phyloP scores from a whole-genome alignment of 495 filamentous ascomycete genomes.

The Cercophora samala region DNA sequence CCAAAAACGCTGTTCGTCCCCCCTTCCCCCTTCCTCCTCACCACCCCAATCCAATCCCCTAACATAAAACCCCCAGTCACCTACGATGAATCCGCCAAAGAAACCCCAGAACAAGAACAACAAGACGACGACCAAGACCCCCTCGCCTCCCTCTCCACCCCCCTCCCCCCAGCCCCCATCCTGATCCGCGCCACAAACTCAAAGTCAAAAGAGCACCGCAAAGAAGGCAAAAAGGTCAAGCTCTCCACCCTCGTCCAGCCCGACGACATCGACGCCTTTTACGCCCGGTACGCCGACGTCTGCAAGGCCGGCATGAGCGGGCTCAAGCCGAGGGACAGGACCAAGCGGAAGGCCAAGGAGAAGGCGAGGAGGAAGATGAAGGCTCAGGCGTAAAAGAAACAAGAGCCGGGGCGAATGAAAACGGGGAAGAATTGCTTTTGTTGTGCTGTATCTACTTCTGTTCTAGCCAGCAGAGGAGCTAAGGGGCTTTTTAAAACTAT shows the following conservation, averaged over 20 bases:
- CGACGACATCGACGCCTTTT: constrained; percentile 75
- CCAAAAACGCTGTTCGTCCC: constrained; percentile 69
- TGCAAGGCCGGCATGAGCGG: constrained; percentile 81
- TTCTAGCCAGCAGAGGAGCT: too few species aligned
- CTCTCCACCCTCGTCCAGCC: constrained; percentile 78
- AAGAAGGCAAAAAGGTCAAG: constrained; percentile 61
- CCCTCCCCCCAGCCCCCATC: constrained; percentile 57
- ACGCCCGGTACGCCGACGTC: constrained; percentile 80
- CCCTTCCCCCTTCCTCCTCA: constrained; percentile 20
- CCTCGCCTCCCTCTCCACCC: constrained; percentile 53
- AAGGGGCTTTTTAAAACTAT: too few species aligned
- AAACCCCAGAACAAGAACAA: constrained; percentile 18
- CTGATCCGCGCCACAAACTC: constrained; percentile 83
- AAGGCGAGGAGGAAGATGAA: constrained; percentile 62
- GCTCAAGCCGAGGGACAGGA: constrained; percentile 90
- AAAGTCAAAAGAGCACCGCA: constrained; percentile 50
- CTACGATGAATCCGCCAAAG: constrained; percentile 6
- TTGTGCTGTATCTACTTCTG: too few species aligned
- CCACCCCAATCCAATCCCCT: constrained; percentile 24
- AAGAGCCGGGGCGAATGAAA: too few species aligned
- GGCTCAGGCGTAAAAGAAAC: background rate
- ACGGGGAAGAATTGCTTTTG: too few species aligned
- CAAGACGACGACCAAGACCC: constrained; percentile 26
- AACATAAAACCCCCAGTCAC: constrained; percentile 7
- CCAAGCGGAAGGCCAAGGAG: constrained; percentile 72